phyloP scores from a whole-genome alignment of 371 early-diverging fungal species.

The Haplosporangium sp. region DNA sequence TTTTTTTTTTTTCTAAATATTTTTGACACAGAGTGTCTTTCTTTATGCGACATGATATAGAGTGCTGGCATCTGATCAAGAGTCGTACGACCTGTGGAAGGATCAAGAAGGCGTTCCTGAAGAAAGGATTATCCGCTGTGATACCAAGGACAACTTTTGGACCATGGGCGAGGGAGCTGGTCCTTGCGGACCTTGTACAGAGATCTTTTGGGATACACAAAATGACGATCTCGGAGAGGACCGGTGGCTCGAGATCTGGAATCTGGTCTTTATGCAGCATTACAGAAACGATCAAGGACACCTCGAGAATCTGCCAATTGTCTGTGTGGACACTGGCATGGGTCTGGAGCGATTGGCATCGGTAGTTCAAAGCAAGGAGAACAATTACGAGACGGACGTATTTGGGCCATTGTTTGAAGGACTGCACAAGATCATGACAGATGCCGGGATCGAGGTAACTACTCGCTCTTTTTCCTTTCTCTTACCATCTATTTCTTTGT shows the following conservation, averaged over 20 bases:
- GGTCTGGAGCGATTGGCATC: constrained; percentile 81
- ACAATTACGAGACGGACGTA: constrained; percentile 80
- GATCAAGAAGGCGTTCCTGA: constrained; percentile 70
- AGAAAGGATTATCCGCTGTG: constrained; percentile 67
- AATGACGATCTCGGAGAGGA: constrained; percentile 61
- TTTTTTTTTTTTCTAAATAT: not conserved
- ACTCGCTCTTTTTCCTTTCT: not conserved
- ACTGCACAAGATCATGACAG: constrained; percentile 55
- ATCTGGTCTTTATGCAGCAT: constrained; percentile 87
- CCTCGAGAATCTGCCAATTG: constrained; percentile 64
- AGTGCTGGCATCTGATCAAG: constrained; percentile 74
- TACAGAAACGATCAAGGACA: constrained; percentile 67
- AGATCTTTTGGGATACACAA: constrained; percentile 84
- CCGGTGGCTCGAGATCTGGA: constrained; percentile 87
- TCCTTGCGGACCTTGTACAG: constrained; percentile 86
- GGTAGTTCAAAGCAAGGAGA: constrained; percentile 66
- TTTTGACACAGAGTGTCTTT: not conserved
- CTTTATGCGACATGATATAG: constrained; percentile 52
- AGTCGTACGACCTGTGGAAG: constrained; percentile 75
- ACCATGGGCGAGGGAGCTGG: constrained; percentile 87
- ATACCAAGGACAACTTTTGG: constrained; percentile 85
- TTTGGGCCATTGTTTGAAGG: constrained; percentile 65
- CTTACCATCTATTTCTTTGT: too few species aligned
- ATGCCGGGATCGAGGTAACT: constrained; percentile 51
- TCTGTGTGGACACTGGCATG: constrained; percentile 88